Percentiles rank a stretch among this genome's conserved stretches.
Conservation (phyloP, 1,284 basidiomycete species). For the Neonothopanus nambi region DNA sequence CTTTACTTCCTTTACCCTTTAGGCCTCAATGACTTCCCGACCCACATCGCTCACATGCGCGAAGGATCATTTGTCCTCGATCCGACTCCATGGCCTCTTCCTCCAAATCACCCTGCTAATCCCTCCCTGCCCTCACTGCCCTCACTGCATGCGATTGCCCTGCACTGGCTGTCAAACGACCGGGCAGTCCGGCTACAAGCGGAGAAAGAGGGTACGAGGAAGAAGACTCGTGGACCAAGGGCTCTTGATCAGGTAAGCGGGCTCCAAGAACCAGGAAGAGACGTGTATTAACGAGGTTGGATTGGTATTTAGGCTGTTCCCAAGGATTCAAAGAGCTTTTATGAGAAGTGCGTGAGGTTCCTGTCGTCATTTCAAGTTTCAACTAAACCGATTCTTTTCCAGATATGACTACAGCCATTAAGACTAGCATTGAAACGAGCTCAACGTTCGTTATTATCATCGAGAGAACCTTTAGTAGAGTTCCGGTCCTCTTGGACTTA, state of each 20-base stretch:
- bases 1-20: background rate
- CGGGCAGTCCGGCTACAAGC: slow-evolving; percentile 61
- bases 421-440: background rate
- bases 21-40: slow-evolving; percentile 76
- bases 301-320: slow-evolving; percentile 45
- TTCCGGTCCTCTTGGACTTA: too few relatives aligned
- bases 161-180: slow-evolving; percentile 87
- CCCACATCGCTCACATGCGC: slow-evolving; percentile 87
- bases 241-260: slow-evolving; percentile 29
- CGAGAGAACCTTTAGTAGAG: too few relatives aligned
- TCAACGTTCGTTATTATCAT: background rate
- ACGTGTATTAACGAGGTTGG: background rate
- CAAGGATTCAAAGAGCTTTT: slow-evolving; percentile 78
- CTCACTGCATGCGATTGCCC: slow-evolving; percentile 70
- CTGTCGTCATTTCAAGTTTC: slow-evolving; percentile 1
- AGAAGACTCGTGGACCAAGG: slow-evolving; percentile 69
- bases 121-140: slow-evolving; percentile 19
- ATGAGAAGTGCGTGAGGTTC: slow-evolving; percentile 71
- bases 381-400: slow-evolving; percentile 4
- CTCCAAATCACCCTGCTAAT: slow-evolving; percentile 18
- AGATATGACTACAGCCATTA: slow-evolving; percentile 74
- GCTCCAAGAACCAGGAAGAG: slow-evolving; percentile 6
- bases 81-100: slow-evolving; percentile 69
- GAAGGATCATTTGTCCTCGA: slow-evolving; percentile 72
- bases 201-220: slow-evolving; percentile 62